These are phyloP conservation scores for Aspergillus spinulosporus DNA, from an alignment of 2,329 filamentous ascomycete genomes.

Conservation along the genomic window DNA sequence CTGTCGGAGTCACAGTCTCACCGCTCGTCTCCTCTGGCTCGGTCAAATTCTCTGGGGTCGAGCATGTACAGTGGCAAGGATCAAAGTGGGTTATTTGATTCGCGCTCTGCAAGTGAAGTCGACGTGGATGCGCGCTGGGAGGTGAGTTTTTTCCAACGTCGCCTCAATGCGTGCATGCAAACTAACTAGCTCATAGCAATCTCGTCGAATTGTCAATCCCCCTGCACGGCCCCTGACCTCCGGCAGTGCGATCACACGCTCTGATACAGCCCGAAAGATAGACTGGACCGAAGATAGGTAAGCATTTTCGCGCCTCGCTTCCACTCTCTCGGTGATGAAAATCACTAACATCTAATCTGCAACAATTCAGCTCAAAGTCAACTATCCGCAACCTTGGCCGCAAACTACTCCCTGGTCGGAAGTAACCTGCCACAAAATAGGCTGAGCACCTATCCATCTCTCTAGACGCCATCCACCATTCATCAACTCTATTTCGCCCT, in stretches of 20 bases:
- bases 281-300: constrained; percentile 38
- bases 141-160: constrained; percentile 27
- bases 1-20: constrained; percentile 37
- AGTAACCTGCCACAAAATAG: constrained; percentile 7
- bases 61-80: constrained; percentile 29
- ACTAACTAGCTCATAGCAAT: constrained; percentile 31
- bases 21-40: constrained; percentile 38
- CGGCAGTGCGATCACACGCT: constrained; percentile 26
- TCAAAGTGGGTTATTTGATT: constrained; percentile 31
- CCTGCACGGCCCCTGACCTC: constrained; percentile 35
- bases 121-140: constrained; percentile 43
- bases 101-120: constrained; percentile 38
- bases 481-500: background rate
- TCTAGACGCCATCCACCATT: background rate
- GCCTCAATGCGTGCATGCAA: background rate
- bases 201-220: constrained; percentile 35
- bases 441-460: background rate
- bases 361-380: constrained; percentile 29
- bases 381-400: constrained; percentile 40
- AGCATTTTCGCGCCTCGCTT: constrained; percentile 1
- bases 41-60: constrained; percentile 38
- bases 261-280: constrained; percentile 26
- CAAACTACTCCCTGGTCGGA: constrained; percentile 35
- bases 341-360: constrained; percentile 9
- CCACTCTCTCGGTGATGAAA: too few relatives aligned